Evolutionary conservation across 352 stramenopile species (phyloP).

Genomic region (Aphanomyces euteiches): DNA sequence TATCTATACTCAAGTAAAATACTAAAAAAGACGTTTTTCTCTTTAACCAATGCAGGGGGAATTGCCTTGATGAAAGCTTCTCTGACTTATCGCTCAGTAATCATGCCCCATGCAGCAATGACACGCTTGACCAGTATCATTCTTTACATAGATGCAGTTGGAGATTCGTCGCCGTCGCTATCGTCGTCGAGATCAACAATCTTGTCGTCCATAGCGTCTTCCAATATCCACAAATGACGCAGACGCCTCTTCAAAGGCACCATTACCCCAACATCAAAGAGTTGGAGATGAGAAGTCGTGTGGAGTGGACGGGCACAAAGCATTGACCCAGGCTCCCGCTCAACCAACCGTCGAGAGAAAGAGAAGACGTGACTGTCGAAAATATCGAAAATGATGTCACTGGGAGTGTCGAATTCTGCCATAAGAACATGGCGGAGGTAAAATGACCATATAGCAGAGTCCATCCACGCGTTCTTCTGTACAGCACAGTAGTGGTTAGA

Average conservation of each 20-base stretch:
- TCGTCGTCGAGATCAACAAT: too few species aligned
- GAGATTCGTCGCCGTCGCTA: too few species aligned
- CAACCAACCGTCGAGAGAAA: background rate
- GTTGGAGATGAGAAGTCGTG: conserved; percentile 33
- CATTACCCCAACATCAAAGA: conserved; percentile 35
- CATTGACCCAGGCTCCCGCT: background rate
- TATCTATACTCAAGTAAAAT: too few species aligned
- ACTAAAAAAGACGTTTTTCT: too few species aligned
- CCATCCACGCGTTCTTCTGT: background rate
- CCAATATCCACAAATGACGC: conserved; percentile 1
- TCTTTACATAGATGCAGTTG: too few species aligned
- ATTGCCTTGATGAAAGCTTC: too few species aligned
- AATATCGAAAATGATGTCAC: background rate
- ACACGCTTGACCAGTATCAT: too few species aligned
- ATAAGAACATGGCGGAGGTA: background rate
- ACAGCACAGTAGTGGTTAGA: background rate
- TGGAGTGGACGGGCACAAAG: conserved; percentile 27
- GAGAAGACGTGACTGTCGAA: background rate
- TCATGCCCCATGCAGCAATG: too few species aligned
- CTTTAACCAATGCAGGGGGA: too few species aligned
- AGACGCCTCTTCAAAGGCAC: conserved; percentile 36
- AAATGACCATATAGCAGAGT: background rate
- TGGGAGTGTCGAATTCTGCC: background rate
- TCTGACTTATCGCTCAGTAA: too few species aligned
- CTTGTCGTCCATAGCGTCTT: too few species aligned